A percentile compares a stretch with the other conserved stretches of the same genome.
phyloP scores from a whole-genome alignment of 2,329 filamentous ascomycete species.

The Ophiostoma triangulosporum region DNA sequence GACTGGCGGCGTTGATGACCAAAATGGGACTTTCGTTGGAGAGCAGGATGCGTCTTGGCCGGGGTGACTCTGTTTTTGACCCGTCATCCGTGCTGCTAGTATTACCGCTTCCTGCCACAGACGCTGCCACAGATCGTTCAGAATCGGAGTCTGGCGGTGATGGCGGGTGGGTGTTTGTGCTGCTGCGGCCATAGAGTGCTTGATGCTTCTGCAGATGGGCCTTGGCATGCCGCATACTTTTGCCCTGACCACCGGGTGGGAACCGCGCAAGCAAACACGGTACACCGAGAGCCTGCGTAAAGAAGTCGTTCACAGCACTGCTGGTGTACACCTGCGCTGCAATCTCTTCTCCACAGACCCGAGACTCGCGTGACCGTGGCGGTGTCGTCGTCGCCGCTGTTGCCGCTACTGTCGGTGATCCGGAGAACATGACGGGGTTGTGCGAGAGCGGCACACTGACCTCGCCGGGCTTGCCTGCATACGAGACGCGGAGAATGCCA shows the following conservation, averaged over 20 bases:
- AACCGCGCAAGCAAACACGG: slow-evolving; percentile 78
- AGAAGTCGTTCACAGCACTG: slow-evolving; percentile 56
- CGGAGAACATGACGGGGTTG: slow-evolving; percentile 42
- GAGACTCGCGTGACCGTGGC: slow-evolving; percentile 37
- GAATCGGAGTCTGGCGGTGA: slow-evolving; percentile 45
- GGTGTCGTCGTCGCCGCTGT: slow-evolving; percentile 5
- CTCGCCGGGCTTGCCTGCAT: slow-evolving; percentile 24
- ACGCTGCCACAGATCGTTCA: slow-evolving; percentile 20
- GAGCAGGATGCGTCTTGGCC: slow-evolving; percentile 51
- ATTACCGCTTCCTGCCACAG: neutral
- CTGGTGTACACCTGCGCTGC: slow-evolving; percentile 57
- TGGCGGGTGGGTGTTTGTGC: slow-evolving; percentile 30
- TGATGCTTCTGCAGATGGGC: slow-evolving; percentile 51
- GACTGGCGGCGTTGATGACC: slow-evolving; percentile 64
- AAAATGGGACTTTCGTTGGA: slow-evolving; percentile 93
- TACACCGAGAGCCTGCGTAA: slow-evolving; percentile 59
- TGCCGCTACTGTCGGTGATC: neutral
- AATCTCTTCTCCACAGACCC: slow-evolving; percentile 74
- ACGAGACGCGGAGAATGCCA: slow-evolving; percentile 51
- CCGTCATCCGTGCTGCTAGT: neutral
- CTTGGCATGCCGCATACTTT: slow-evolving; percentile 55
- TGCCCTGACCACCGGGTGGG: slow-evolving; percentile 49
- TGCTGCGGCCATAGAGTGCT: slow-evolving; percentile 14
- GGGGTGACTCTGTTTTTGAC: neutral
- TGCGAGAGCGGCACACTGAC: slow-evolving; percentile 51